Evolutionary conservation across 306 rosid species (phyloP), one percentile per base, ranked within the genome.

Genomic region (Fagus crenata): DNA sequence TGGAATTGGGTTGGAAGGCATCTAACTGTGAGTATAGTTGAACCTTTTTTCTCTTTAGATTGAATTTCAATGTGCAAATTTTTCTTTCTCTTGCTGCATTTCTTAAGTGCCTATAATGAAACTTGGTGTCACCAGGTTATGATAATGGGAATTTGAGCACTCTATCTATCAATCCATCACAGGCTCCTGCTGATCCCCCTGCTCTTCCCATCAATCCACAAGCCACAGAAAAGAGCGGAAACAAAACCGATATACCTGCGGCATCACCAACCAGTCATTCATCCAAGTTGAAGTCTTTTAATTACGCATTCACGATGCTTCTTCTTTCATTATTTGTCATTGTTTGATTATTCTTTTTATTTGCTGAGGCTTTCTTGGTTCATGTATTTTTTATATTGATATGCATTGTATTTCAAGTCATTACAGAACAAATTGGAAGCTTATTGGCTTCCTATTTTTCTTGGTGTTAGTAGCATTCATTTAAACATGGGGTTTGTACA

Each of bases 1-100:
- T 49, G 84, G 75, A 83, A 37, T 75, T 95, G 43, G 93, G 97
- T 73, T 95, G 98, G 98, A 89, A 77, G 69, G 80, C 73, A 53
- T 85, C 96, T 4, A 35, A 92, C 46, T 96, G 99, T 96, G 80
- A 88, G 99, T 85, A 40, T 32, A 33, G 73, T 6, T 78, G 43
- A 63, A 22, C 37, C 75, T 53, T 7, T 0, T 49, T 28, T 28
- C 9, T 54, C 46, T 67, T 65, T 72, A 28, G 59, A 56, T 68
- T 72, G 49, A 18, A 74, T 49, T 9, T 76, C 28, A 1, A 15
- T 67, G 43, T 32, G 46, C 63, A 11, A 61, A 2, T 6, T 15
- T 33, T 41, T 71, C 3, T 64, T 22, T 74, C 40, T 56, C 54
- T 36, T 76, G 18, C 53, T n/a, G 46, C 7, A 35, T 43, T 64